Conservation (phyloP, 495 filamentous ascomycete species). For the Platismatia glauca region DNA sequence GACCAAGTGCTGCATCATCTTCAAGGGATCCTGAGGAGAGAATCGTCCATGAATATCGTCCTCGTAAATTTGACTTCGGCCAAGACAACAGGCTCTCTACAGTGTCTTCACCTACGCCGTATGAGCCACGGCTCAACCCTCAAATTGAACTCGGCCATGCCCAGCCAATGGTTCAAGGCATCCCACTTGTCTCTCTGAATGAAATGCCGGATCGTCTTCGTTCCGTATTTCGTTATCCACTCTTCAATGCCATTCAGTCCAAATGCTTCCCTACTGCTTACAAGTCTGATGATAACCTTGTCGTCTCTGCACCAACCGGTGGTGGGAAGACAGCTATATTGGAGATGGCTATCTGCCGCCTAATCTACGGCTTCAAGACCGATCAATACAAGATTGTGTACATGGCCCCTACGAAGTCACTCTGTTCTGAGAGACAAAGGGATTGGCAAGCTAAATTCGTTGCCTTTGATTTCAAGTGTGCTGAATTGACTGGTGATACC, state of each 20-base stretch:
- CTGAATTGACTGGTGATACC: constrained; percentile 89
- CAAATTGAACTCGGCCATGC: constrained; percentile 28
- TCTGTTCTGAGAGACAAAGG: constrained; percentile 71
- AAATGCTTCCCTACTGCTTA: constrained; percentile 72
- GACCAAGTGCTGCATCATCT: background rate
- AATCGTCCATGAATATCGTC: background rate
- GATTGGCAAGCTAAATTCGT: constrained; percentile 87
- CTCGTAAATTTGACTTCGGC: background rate
- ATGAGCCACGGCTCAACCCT: background rate
- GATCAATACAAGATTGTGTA: constrained; percentile 88
- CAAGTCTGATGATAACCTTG: constrained; percentile 68
- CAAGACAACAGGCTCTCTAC: background rate
- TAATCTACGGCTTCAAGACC: constrained; percentile 51
- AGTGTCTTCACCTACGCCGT: background rate
- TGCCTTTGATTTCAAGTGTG: constrained; percentile 63
- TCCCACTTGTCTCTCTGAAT: constrained; percentile 62
- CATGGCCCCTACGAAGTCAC: constrained; percentile 86
- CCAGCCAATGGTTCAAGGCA: constrained; percentile 52
- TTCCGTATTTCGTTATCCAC: constrained; percentile 64
- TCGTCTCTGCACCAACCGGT: constrained; percentile 84
- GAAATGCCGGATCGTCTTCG: constrained; percentile 71
- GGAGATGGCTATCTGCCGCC: constrained; percentile 82
- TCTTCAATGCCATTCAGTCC: constrained; percentile 91
- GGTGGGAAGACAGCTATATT: constrained; percentile 89
- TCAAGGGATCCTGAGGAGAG: background rate